Evolutionary conservation across 2,329 filamentous ascomycete genomes (phyloP), one percentile per base, ranked within the genome.

Genomic region (Colletotrichum musicola): DNA sequence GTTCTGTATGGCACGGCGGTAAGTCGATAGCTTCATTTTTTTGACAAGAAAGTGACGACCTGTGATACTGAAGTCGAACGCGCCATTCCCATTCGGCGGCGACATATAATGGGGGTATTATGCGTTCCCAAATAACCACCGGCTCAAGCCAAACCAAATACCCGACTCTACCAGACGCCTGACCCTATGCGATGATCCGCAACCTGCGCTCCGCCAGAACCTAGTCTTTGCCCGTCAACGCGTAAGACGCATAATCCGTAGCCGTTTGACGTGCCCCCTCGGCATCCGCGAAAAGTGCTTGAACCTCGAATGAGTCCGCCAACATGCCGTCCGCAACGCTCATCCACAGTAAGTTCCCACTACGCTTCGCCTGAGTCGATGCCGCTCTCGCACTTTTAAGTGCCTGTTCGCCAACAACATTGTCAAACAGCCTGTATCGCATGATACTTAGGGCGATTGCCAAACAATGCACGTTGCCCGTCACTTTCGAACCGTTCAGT

Each of bases 361-460:
- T 92, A 76, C 88, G 88, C 71, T 88, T 86, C 5, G 92, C 91
- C 81, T 93, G 90, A 49, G 86, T 86, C 25, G 87, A 86, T 25
- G 90, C 91, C 0, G 92, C 92, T 71, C 87, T 86, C 4, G 92
- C 91, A 75, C 91, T 93, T 80, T 94, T 94, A 68, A 93, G 85
- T 0, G 92, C 91, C 77, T 95, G 92, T 67, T 92, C 91, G 57
- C 94, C 94, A 4, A 97, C 89, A 14, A 95, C 91, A 68, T 92
- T 92, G 53, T 91, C 90, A 78, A 95, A 98, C 75, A 97, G 92
- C 59, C 90, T 88, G 75, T 88, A 90, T 60, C 92, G 92, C 92
- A 98, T 97, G 72, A 96, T 90, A 73, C 90, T 94, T 68, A 98
- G 88, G 6, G 92, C 90, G 71, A 98, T 92, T 55, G 91, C 91